Evolutionary conservation across 2,329 filamentous ascomycete genomes (phyloP).

Genomic region (Ophiosphaerella korrae): DNA sequence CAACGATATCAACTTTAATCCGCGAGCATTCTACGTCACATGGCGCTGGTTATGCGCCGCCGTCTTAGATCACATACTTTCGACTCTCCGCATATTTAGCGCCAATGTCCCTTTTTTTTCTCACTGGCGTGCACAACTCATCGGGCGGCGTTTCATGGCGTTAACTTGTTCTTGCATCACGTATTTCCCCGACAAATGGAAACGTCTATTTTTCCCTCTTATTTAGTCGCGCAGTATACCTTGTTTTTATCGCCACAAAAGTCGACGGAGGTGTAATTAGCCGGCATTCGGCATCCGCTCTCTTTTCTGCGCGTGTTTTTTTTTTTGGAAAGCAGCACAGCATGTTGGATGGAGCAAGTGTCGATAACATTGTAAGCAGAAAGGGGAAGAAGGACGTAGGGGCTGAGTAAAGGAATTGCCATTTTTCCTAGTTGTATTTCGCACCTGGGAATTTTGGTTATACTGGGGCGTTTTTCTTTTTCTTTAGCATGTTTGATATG

Average conservation of each 20-base stretch:
- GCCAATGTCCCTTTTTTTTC: conserved; percentile 18
- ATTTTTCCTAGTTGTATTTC: background rate
- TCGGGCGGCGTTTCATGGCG: conserved; percentile 41
- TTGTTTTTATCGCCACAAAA: conserved; percentile 22
- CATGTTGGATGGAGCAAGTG: too few species aligned
- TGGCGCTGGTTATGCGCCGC: conserved; percentile 28
- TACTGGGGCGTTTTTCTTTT: background rate
- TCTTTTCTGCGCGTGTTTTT: conserved; percentile 3
- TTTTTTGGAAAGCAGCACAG: background rate
- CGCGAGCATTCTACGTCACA: conserved; percentile 20
- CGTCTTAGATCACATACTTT: conserved; percentile 11
- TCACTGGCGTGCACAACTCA: conserved; percentile 23
- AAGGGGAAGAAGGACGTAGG: background rate
- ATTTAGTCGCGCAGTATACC: conserved; percentile 21
- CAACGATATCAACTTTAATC: conserved; percentile 23
- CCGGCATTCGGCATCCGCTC: conserved; percentile 22
- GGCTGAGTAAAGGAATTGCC: background rate
- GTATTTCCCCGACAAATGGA: conserved; percentile 3
- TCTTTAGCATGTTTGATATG: conserved; percentile 1
- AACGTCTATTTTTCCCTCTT: conserved; percentile 6
- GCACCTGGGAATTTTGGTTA: background rate
- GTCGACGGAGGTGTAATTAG: conserved; percentile 36
- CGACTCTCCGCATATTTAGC: conserved; percentile 32
- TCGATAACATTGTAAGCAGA: too few species aligned
- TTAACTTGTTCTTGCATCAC: conserved; percentile 13